phyloP scores from a whole-genome alignment of 1,284 basidiomycete species.

The Puccinia sorghi region DNA sequence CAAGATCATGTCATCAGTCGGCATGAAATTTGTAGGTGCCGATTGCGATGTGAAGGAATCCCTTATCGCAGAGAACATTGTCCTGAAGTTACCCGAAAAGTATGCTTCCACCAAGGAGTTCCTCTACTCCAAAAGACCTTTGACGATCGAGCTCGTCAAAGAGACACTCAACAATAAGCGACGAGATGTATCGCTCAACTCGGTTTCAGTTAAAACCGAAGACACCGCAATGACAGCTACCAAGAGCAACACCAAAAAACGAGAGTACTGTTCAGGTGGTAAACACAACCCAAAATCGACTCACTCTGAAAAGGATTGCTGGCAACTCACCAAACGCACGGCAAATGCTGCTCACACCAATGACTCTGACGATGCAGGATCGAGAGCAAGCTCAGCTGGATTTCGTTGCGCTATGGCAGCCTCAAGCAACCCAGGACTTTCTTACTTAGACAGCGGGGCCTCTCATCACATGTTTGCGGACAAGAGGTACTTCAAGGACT shows the following conservation, averaged over 20 bases:
- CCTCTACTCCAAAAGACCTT: not conserved
- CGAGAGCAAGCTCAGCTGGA: too few relatives aligned
- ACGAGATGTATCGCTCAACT: not conserved
- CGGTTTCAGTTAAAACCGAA: not conserved
- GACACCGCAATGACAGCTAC: not conserved
- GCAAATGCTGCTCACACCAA: not conserved
- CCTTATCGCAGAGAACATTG: not conserved
- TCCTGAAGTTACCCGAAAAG: not conserved
- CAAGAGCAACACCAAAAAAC: not conserved
- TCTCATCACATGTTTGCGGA: conserved; percentile 1
- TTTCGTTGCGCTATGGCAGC: not conserved
- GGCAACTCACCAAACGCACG: not conserved
- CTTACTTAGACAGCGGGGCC: conserved; percentile 10
- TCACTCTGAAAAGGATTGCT: not conserved
- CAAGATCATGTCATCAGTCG: not conserved
- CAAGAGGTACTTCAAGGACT: not conserved
- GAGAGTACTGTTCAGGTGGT: not conserved
- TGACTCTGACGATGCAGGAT: not conserved
- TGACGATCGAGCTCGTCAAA: not conserved
- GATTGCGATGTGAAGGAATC: too few relatives aligned
- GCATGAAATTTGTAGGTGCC: not conserved
- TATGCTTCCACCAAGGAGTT: not conserved
- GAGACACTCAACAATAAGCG: not conserved
- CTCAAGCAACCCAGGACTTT: not conserved
- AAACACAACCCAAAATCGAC: conserved; percentile 6